These are phyloP conservation scores for Colletotrichum truncatum DNA, from an alignment of 2,329 filamentous ascomycete genomes.

Conservation along the genomic window DNA sequence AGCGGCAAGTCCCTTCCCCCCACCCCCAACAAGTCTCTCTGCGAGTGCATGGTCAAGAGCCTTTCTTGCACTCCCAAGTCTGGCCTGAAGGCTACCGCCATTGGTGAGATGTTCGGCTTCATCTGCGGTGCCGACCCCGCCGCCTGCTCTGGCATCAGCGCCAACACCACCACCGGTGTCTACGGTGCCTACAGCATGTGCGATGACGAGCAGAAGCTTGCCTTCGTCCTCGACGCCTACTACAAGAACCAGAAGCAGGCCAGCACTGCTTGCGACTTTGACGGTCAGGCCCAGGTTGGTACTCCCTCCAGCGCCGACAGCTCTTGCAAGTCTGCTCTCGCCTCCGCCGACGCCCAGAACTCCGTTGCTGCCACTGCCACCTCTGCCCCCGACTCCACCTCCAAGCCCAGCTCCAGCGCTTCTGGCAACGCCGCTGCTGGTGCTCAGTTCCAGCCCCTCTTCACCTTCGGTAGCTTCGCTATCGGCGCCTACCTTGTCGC, in stretches of 20 bases:
- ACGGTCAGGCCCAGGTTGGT: conserved; percentile 69
- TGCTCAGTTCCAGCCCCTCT: conserved; percentile 48
- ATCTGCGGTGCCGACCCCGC: conserved; percentile 69
- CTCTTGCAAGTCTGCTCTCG: conserved; percentile 67
- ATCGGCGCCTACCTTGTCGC: conserved; percentile 61
- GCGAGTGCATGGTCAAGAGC: conserved; percentile 84
- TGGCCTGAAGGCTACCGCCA: conserved; percentile 65
- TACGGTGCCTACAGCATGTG: conserved; percentile 87
- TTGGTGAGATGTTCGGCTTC: conserved; percentile 75
- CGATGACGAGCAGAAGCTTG: conserved; percentile 73
- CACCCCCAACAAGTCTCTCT: conserved; percentile 79
- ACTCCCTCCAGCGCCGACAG: conserved; percentile 54
- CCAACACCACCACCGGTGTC: conserved; percentile 71
- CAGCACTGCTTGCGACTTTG: conserved; percentile 74
- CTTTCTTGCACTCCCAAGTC: conserved; percentile 75
- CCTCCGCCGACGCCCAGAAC: conserved; percentile 69
- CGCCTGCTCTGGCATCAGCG: conserved; percentile 74
- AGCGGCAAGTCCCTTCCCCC: conserved; percentile 77
- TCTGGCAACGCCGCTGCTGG: conserved; percentile 31
- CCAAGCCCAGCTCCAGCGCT: conserved; percentile 33
- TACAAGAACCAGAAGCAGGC: conserved; percentile 66
- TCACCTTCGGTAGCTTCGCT: conserved; percentile 57
- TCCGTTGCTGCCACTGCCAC: conserved; percentile 57
- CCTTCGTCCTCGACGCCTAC: conserved; percentile 79
- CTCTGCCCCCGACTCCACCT: conserved; percentile 41